Evolutionary conservation across 2,329 filamentous ascomycete species (phyloP).

Genomic region (Amphichorda felina): DNA sequence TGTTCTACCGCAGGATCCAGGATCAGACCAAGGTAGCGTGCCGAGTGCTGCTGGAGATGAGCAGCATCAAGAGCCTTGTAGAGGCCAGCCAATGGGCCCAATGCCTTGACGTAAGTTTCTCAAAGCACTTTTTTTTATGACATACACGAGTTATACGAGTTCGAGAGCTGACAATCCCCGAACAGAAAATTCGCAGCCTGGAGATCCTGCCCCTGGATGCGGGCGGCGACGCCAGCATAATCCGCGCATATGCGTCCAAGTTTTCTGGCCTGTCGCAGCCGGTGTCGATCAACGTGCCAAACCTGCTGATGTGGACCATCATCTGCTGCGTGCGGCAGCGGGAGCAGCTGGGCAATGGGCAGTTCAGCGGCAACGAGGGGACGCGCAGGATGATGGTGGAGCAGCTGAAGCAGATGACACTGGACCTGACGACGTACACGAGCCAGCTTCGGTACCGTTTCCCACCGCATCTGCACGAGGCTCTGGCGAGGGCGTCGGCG

Average conservation of each 20-base stretch:
- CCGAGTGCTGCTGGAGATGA: slow-evolving; percentile 46
- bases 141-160: not conserved
- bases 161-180: not conserved
- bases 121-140: not conserved
- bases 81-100: slow-evolving; percentile 44
- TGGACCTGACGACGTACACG: slow-evolving; percentile 88
- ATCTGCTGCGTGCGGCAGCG: slow-evolving; percentile 72
- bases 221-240: slow-evolving; percentile 60
- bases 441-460: slow-evolving; percentile 86
- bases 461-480: slow-evolving; percentile 78
- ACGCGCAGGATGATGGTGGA: slow-evolving; percentile 53
- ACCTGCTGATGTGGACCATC: slow-evolving; percentile 89
- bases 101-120: slow-evolving; percentile 43
- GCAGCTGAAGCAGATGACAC: slow-evolving; percentile 65
- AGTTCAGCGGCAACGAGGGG: slow-evolving; percentile 63
- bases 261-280: slow-evolving; percentile 71
- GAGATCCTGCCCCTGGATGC: slow-evolving; percentile 73
- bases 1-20: slow-evolving; percentile 47
- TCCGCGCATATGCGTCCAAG: slow-evolving; percentile 68
- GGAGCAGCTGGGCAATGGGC: slow-evolving; percentile 50
- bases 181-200: slow-evolving; percentile 58
- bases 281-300: slow-evolving; percentile 80
- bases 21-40: slow-evolving; percentile 46
- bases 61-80: slow-evolving; percentile 45
- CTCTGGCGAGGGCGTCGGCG: slow-evolving; percentile 68